phyloP scores from a whole-genome alignment of 1,284 basidiomycete species.

The Violaceomyces palustris region DNA sequence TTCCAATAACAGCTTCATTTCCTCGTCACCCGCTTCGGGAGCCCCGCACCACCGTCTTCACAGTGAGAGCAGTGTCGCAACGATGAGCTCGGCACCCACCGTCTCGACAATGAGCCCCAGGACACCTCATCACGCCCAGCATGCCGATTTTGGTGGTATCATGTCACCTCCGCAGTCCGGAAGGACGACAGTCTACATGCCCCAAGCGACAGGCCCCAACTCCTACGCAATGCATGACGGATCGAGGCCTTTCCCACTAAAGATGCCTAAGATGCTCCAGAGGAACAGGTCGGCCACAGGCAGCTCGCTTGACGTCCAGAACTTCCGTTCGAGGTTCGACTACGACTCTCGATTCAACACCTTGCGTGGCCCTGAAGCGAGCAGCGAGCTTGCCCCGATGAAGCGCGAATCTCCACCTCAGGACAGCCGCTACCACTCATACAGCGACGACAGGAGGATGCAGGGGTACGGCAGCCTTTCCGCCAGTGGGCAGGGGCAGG shows the following conservation, averaged over 20 bases:
- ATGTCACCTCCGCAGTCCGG: slow-evolving; percentile 10
- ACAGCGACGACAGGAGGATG: no score
- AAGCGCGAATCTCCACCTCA: no score
- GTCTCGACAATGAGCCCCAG: slow-evolving; percentile 24
- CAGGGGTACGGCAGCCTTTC: no score
- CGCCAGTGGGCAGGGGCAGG: no score
- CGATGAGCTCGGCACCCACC: slow-evolving; percentile 10
- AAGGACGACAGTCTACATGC: slow-evolving; percentile 19
- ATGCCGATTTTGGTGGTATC: no score
- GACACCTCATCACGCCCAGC: slow-evolving; percentile 22
- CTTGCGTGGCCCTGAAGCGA: no score
- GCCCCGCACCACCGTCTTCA: slow-evolving; percentile 25
- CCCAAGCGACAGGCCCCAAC: slow-evolving; percentile 19
- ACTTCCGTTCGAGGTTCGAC: background rate
- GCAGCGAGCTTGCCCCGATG: no score
- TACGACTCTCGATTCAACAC: no score
- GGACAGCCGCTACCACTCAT: no score
- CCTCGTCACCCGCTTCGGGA: slow-evolving; percentile 6
- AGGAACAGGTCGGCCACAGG: slow-evolving; percentile 15
- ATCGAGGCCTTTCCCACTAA: slow-evolving; percentile 20
- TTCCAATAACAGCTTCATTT: slow-evolving; percentile 14
- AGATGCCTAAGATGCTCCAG: slow-evolving; percentile 24
- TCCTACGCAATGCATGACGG: slow-evolving; percentile 15
- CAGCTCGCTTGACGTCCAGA: slow-evolving; percentile 14
- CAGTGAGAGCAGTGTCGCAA: slow-evolving; percentile 25